phyloP scores from a whole-genome alignment of 2,329 filamentous ascomycete species.

The Phialocephala sp. region DNA sequence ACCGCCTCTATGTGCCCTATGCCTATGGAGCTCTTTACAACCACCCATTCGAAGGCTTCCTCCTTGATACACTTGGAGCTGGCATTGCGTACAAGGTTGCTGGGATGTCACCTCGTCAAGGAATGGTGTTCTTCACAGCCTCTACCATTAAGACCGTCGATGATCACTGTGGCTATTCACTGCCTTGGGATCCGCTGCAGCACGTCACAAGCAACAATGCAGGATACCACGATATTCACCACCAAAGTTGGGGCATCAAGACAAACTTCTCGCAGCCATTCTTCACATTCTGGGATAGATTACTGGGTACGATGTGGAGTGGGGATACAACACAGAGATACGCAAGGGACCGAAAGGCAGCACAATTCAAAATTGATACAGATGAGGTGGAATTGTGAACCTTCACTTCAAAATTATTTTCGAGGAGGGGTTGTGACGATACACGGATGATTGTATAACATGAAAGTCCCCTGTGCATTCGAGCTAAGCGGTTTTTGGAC shows the following conservation, averaged over 20 bases:
- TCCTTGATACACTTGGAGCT: conserved; percentile 89
- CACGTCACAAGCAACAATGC: conserved; percentile 94
- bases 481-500: conserved; percentile 25
- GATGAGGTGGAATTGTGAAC: conserved; percentile 34
- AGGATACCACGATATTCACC: conserved; percentile 96
- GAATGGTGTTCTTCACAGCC: conserved; percentile 86
- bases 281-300: conserved; percentile 92
- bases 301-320: conserved; percentile 68
- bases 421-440: conserved; percentile 4
- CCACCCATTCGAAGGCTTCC: conserved; percentile 91
- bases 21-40: conserved; percentile 98
- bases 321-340: conserved; percentile 41
- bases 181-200: conserved; percentile 94
- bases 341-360: conserved; percentile 38
- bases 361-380: conserved; percentile 38
- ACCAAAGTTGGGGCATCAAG: conserved; percentile 99
- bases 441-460: conserved; percentile 11
- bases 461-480: conserved; percentile 17
- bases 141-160: conserved; percentile 96
- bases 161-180: conserved; percentile 95
- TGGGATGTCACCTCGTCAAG: conserved; percentile 83
- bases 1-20: conserved; percentile 96
- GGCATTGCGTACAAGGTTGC: conserved; percentile 82
- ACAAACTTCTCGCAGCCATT: conserved; percentile 90
- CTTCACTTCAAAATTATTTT: not conserved